Conservation (phyloP, 139 green algal species). For the Klebsormidium nitens region DNA sequence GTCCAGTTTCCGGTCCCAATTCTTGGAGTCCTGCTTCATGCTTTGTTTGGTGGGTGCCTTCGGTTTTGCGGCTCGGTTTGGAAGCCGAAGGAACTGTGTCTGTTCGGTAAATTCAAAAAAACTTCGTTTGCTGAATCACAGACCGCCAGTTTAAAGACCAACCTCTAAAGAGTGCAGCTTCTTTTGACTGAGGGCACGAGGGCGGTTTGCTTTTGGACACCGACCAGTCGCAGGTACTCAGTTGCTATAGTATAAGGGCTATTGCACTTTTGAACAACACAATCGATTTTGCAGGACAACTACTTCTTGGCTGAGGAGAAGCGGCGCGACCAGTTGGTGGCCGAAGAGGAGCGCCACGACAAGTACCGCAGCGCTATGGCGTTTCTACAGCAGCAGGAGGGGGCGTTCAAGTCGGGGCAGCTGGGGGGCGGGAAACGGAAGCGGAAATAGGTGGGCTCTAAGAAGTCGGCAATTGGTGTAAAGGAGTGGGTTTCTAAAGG, state of each 20-base stretch:
- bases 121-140: too few species aligned
- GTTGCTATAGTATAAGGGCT: too few species aligned
- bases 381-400: constrained; percentile 60
- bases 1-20: background rate
- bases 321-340: constrained; percentile 33
- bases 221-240: too few species aligned
- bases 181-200: background rate
- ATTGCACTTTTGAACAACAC: too few species aligned
- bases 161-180: background rate
- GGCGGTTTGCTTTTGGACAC: background rate
- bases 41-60: too few species aligned
- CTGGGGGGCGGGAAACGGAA: constrained; percentile 22
- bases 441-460: too few species aligned
- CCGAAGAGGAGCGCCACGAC: constrained; percentile 46
- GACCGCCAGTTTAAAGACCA: too few species aligned
- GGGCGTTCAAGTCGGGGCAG: constrained; percentile 22
- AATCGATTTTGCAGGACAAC: constrained; percentile 37
- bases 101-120: too few species aligned
- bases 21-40: background rate
- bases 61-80: too few species aligned
- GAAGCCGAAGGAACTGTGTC: too few species aligned
- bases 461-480: too few species aligned
- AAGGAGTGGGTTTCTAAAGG: too few species aligned
- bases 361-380: constrained; percentile 49
- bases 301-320: constrained; percentile 43